Conservation (phyloP, 331 rosid species). For the Spiraea crenata region DNA sequence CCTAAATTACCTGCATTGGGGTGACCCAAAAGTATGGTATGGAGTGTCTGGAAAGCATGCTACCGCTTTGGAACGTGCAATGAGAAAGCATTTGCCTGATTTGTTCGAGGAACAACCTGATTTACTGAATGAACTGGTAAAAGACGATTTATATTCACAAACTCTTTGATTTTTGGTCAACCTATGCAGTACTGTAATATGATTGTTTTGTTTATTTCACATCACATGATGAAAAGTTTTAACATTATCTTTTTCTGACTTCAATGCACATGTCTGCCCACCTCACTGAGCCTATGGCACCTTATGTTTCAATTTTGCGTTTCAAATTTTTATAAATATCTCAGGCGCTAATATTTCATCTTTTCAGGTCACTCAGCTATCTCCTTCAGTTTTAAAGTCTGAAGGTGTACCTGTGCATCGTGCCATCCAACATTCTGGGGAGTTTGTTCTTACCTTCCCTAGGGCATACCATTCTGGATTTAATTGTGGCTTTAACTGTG, state of each 20-base stretch:
- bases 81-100: conserved; percentile 86
- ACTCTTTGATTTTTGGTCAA: neutral
- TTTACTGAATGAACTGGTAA: conserved; percentile 94
- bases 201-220: neutral
- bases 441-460: conserved; percentile 93
- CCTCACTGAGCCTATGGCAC: conserved; percentile 5
- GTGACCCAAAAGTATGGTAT: conserved; percentile 95
- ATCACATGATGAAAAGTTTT: neutral
- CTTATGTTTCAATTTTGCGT: conserved; percentile 15
- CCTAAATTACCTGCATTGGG: conserved; percentile 85
- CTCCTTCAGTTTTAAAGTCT: conserved; percentile 91
- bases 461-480: conserved; percentile 98
- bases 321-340: neutral
- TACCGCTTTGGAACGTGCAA: conserved; percentile 62
- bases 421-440: conserved; percentile 78
- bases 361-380: conserved; percentile 91
- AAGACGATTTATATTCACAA: neutral
- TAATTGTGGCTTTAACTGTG: conserved; percentile 97
- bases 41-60: conserved; percentile 89
- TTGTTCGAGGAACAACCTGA: conserved; percentile 86
- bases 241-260: neutral
- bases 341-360: conserved; percentile 20
- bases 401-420: conserved; percentile 93
- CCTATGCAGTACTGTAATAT: neutral
- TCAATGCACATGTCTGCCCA: conserved; percentile 10